phyloP scores from a whole-genome alignment of 169 alveolate genomes.

The Plasmodium berghei region DNA sequence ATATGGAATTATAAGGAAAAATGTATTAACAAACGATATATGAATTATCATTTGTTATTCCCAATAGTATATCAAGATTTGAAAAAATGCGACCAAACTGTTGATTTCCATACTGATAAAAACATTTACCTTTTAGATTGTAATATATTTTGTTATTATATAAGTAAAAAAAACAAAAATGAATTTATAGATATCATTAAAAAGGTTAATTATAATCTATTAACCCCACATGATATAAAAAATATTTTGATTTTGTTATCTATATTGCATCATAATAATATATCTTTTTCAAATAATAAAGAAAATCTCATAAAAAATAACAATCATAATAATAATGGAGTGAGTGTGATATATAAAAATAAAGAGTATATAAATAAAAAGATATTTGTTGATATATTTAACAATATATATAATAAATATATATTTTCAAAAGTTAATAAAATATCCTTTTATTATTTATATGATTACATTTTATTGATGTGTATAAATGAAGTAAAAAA shows the following conservation, averaged over 20 bases:
- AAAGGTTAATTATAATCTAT: conserved; percentile 20
- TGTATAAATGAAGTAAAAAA: conserved; percentile 47
- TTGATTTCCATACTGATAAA: neutral
- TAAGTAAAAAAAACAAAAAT: conserved; percentile 30
- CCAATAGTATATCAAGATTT: conserved; percentile 22
- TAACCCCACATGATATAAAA: conserved; percentile 36
- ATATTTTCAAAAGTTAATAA: conserved; percentile 25
- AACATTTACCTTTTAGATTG: neutral
- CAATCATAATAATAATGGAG: neutral
- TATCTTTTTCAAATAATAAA: conserved; percentile 39
- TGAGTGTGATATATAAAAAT: conserved; percentile 15
- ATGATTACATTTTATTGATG: conserved; percentile 52
- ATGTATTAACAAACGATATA: conserved; percentile 9
- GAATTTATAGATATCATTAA: conserved; percentile 35
- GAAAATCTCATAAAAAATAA: conserved; percentile 20
- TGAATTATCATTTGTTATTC: conserved; percentile 20
- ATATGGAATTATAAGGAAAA: conserved; percentile 63
- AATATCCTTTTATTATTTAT: conserved; percentile 51
- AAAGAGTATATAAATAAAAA: conserved; percentile 66
- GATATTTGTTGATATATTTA: conserved; percentile 22
- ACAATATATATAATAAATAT: conserved; percentile 7
- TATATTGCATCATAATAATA: conserved; percentile 61
- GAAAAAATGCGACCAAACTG: neutral
- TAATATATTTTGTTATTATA: conserved; percentile 18
- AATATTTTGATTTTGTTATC: conserved; percentile 35